Conservation (phyloP, 2,329 filamentous ascomycete genomes). For the Hymenoscyphus albidus region DNA sequence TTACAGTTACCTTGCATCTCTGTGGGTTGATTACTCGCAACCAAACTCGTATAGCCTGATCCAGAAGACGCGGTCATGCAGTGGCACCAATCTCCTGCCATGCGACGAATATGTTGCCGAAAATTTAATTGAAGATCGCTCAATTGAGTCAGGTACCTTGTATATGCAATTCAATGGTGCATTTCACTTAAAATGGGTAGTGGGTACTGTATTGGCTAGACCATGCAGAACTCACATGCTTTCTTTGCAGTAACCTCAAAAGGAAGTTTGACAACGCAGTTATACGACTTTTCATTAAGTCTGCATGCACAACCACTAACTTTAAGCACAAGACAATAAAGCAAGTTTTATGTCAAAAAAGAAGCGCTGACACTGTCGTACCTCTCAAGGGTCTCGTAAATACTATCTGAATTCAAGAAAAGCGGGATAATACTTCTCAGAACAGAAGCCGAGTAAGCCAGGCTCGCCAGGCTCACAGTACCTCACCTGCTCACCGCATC, state of each 20-base stretch:
- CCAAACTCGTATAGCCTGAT: conserved; percentile 1
- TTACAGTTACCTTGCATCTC: background rate
- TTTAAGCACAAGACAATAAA: background rate
- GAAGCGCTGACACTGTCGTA: background rate
- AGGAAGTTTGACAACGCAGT: background rate
- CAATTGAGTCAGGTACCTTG: background rate
- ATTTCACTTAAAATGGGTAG: background rate
- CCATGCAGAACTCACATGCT: background rate
- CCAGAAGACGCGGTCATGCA: background rate
- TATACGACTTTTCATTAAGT: background rate
- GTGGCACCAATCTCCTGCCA: background rate
- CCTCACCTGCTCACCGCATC: background rate
- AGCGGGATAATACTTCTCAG: background rate
- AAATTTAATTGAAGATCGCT: background rate
- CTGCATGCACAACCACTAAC: background rate
- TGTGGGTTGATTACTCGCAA: background rate
- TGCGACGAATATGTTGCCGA: background rate
- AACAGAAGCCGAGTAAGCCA: background rate
- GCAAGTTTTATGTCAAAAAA: background rate
- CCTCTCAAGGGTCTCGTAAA: background rate
- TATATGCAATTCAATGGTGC: background rate
- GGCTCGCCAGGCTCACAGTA: background rate
- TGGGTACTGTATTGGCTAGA: background rate
- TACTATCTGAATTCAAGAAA: background rate
- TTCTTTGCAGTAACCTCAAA: background rate